Percentiles rank a stretch among this genome's conserved stretches.
Conservation (phyloP, 768 basidiomycete species). For the Tylopilus intermedius region DNA sequence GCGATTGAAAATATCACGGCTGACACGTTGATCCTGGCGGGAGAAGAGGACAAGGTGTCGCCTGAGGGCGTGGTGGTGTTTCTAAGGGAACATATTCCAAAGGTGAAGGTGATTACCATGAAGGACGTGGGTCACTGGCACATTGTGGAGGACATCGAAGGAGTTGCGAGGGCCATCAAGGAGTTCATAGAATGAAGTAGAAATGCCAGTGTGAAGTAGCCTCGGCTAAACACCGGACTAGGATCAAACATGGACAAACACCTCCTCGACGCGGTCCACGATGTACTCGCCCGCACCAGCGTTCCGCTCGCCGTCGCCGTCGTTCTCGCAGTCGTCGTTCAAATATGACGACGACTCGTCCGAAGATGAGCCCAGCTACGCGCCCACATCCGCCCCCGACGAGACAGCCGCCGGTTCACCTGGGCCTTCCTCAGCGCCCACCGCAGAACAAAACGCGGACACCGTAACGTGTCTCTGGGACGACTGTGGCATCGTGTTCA, state of each 20-base stretch:
- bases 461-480: slow-evolving; percentile 81
- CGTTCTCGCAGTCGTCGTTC: slow-evolving; percentile 33
- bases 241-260: slow-evolving; percentile 20
- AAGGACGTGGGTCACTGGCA: slow-evolving; percentile 4
- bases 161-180: slow-evolving; percentile 1
- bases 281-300: slow-evolving; percentile 36
- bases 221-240: no score
- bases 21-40: slow-evolving; percentile 5
- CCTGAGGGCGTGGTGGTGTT: neutral
- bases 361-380: slow-evolving; percentile 21
- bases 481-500: slow-evolving; percentile 70
- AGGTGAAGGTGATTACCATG: neutral
- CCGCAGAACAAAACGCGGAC: slow-evolving; percentile 36
- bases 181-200: neutral
- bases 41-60: slow-evolving; percentile 1
- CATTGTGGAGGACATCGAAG: slow-evolving; percentile 5
- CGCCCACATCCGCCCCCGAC: slow-evolving; percentile 8
- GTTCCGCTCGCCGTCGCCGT: slow-evolving; percentile 39
- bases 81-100: slow-evolving; percentile 3
- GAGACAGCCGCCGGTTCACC: slow-evolving; percentile 19
- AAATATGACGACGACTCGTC: slow-evolving; percentile 25
- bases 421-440: slow-evolving; percentile 18
- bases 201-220: no score
- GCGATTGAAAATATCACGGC: neutral
- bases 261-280: slow-evolving; percentile 18